Evolutionary conservation across 106 monocot species (phyloP).

Genomic region (Allium sativum): DNA sequence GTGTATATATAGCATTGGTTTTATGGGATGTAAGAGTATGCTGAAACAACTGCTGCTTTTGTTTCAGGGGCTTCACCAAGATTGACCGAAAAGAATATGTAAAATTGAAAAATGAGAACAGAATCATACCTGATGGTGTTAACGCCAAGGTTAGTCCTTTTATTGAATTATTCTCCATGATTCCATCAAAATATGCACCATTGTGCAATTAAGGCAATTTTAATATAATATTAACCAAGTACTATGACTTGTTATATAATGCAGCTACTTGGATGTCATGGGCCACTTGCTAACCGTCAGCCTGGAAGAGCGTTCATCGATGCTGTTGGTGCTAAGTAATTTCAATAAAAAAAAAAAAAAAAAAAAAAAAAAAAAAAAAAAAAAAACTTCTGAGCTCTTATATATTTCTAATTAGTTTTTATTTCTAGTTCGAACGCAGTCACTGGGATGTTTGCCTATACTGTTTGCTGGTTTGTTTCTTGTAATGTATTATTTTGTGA

Average conservation of each 20-base stretch:
- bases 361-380: too few species aligned
- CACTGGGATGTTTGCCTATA: too few species aligned
- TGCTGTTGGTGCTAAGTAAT: not conserved
- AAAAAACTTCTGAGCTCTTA: too few species aligned
- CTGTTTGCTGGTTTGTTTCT: too few species aligned
- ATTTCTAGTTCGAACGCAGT: too few species aligned
- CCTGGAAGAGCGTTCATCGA: constrained; percentile 33
- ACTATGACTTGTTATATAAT: not conserved
- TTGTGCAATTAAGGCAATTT: too few species aligned
- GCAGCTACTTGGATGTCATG: constrained; percentile 46
- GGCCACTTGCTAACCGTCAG: constrained; percentile 22
- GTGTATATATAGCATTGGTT: not conserved
- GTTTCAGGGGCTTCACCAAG: constrained; percentile 51
- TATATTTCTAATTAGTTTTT: too few species aligned
- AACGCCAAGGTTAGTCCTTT: constrained; percentile 7
- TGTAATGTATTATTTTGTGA: too few species aligned
- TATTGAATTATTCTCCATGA: not conserved
- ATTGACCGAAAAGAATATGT: constrained; percentile 34
- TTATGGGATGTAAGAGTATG: not conserved
- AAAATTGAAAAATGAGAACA: constrained; percentile 29
- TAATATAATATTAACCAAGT: too few species aligned
- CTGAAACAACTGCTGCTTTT: not conserved
- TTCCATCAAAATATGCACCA: too few species aligned
- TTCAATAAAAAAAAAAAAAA: too few species aligned
- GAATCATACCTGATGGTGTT: constrained; percentile 42